These are phyloP conservation scores for Botryosphaeria agaves DNA, from an alignment of 2,329 filamentous ascomycete species.

Conservation along the genomic window DNA sequence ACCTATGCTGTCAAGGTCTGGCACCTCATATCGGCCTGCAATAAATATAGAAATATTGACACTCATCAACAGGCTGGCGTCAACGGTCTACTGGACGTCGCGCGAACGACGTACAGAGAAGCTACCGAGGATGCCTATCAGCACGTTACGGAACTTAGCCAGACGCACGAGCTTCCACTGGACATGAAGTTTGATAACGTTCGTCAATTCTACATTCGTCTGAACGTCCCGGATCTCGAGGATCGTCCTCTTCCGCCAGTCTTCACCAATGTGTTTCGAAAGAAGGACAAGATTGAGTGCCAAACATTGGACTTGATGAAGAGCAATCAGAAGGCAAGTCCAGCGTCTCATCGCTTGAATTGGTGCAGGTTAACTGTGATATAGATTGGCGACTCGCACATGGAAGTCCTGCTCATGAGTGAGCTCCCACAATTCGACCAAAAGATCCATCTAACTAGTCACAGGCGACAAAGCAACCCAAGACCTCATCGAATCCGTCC, in stretches of 20 bases:
- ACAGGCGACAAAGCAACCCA: slow-evolving; percentile 51
- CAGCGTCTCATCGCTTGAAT: not conserved
- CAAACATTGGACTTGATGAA: slow-evolving; percentile 76
- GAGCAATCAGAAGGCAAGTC: slow-evolving; percentile 35
- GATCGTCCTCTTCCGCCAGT: slow-evolving; percentile 41
- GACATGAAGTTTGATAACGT: slow-evolving; percentile 59
- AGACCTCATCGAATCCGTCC: slow-evolving; percentile 53
- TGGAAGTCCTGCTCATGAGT: slow-evolving; percentile 70
- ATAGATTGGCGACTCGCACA: slow-evolving; percentile 62
- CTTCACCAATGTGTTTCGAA: slow-evolving; percentile 62
- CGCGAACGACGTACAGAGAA: slow-evolving; percentile 79
- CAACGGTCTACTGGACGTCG: slow-evolving; percentile 74
- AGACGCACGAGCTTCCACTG: slow-evolving; percentile 43
- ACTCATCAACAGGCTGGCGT: slow-evolving; percentile 46
- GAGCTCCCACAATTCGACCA: slow-evolving; percentile 2
- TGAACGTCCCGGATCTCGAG: slow-evolving; percentile 46
- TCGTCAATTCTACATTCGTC: slow-evolving; percentile 63
- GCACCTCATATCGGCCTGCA: not conserved
- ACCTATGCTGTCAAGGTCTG: slow-evolving; percentile 69
- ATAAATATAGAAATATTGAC: not conserved
- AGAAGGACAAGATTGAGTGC: slow-evolving; percentile 65
- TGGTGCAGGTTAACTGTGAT: slow-evolving; percentile 23
- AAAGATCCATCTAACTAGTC: slow-evolving; percentile 1
- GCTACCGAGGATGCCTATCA: slow-evolving; percentile 60
- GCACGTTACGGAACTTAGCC: slow-evolving; percentile 48